Percentiles rank a stretch among this genome's conserved stretches.
These are phyloP conservation scores for Apiospora phragmitis DNA, from an alignment of 2,329 filamentous ascomycete species.

Conservation along the genomic window DNA sequence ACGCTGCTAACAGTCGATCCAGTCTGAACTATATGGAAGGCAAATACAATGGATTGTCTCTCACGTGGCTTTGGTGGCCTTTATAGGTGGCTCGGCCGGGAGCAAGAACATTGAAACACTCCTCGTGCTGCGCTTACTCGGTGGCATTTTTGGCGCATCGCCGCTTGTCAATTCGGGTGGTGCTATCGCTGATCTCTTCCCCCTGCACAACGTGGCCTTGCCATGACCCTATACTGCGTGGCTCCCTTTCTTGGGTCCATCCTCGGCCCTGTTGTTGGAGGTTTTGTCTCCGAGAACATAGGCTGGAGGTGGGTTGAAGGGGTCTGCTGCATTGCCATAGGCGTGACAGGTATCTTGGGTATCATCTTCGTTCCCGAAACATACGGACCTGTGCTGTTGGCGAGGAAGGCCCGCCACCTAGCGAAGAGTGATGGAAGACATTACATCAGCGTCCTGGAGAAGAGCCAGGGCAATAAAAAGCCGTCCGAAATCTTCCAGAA, in stretches of 20 bases:
- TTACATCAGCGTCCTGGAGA: constrained; percentile 52
- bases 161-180: constrained; percentile 64
- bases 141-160: constrained; percentile 62
- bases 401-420: constrained; percentile 50
- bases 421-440: constrained; percentile 54
- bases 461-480: constrained; percentile 41
- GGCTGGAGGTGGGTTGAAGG: constrained; percentile 69
- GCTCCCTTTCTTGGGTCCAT: constrained; percentile 65
- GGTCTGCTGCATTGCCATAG: constrained; percentile 49
- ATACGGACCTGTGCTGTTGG: constrained; percentile 58
- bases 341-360: constrained; percentile 53
- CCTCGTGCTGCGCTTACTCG: constrained; percentile 64
- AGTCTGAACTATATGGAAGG: constrained; percentile 59
- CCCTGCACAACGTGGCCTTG: constrained; percentile 53
- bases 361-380: constrained; percentile 58
- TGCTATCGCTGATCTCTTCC: constrained; percentile 65
- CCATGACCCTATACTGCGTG: constrained; percentile 43
- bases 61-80: constrained; percentile 58
- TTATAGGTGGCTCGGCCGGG: constrained; percentile 61
- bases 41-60: constrained; percentile 61
- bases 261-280: constrained; percentile 60
- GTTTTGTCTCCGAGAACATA: constrained; percentile 59
- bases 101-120: constrained; percentile 55
- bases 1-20: too few species aligned
- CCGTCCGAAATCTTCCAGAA: constrained; percentile 53